Conservation (phyloP, 78 protist species). For the Isochrysis galbana region DNA sequence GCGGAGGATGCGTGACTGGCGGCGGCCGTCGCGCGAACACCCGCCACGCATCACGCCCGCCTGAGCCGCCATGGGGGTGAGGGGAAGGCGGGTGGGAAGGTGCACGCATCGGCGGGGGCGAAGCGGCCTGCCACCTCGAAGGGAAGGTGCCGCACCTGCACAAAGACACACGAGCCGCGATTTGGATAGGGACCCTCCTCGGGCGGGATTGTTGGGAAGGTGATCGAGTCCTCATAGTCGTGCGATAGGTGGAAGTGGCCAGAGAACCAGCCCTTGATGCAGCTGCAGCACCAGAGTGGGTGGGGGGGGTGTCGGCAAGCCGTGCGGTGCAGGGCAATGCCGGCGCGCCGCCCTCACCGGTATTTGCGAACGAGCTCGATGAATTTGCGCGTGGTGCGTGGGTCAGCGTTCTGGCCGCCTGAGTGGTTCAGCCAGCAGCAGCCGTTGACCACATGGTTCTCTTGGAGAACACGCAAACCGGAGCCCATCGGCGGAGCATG, state of each 20-base stretch:
- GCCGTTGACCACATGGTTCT: conserved; percentile 28
- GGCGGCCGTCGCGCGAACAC: background rate
- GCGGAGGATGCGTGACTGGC: conserved; percentile 1
- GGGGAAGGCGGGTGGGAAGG: too few relatives aligned
- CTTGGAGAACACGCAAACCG: conserved; percentile 37
- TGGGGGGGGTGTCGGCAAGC: conserved; percentile 32
- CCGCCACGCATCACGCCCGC: background rate
- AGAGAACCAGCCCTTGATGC: conserved; percentile 32
- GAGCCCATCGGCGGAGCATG: conserved; percentile 41
- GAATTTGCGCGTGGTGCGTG: background rate
- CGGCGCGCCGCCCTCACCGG: too few relatives aligned
- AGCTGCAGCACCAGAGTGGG: background rate
- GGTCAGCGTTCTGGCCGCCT: background rate
- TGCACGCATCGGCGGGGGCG: too few relatives aligned
- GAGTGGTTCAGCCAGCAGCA: conserved; percentile 48
- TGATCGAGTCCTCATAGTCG: conserved; percentile 42
- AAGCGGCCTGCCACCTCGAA: too few relatives aligned
- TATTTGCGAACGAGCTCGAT: conserved; percentile 21
- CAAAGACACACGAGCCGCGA: conserved; percentile 41
- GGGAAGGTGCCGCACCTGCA: too few relatives aligned
- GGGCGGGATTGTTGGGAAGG: conserved; percentile 27
- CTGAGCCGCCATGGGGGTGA: too few relatives aligned
- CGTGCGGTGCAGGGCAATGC: conserved; percentile 13
- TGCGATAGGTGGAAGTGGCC: conserved; percentile 39
- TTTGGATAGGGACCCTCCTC: conserved; percentile 37